Base-by-base conservation (phyloP, 768 basidiomycete genomes). In the Tylopilus intermedius region DNA sequence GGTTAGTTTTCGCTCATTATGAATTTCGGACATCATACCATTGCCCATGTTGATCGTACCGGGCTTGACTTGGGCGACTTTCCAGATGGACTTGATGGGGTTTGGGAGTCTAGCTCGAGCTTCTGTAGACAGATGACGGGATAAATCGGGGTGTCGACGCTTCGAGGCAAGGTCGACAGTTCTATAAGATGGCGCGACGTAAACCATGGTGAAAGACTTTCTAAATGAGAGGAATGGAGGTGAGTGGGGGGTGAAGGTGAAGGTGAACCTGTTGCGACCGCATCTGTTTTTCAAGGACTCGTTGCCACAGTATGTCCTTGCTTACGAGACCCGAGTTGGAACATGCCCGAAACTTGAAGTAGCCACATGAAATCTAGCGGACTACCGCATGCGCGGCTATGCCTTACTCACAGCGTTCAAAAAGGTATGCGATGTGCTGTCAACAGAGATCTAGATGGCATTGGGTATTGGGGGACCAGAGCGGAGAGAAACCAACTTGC, bases 1-100 rank as follows among this genome's bases (percentile, higher is more conserved):
- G 40, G 47, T 58, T n/a, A 52, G 51, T 14, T 5, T 27, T 3
- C 21, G 1, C 32, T 18, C 27, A 18, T 42, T 26, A 48, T 7
- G 11, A 7, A 47, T 29, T 35, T 14, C 27, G 32, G 40, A 6
- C 18, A 9, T 9, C 56, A 32, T 52, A 70, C 71, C 71, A 39
- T 72, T 72, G 14, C 71, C 71, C 61, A 72, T 69, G 55, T 71
- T 72, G 52, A 72, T 71, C 32, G 71, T 67, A 10, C 67, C 67
- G 8, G 67, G 55, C 47, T 63, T 70, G 35, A 67, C 67, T 45
- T 68, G 63, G n/a, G 71, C 65, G 13, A 50, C 65, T 46, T 68
- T 71, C 68, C 71, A 71, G 13, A 72, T 71, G 24, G 71, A 42
- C 50, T 72, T 72, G 56, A 72, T 72, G 8, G 71, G 67, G 42